Conservation (phyloP, 768 basidiomycete species). For the Lactifluus volemus region DNA sequence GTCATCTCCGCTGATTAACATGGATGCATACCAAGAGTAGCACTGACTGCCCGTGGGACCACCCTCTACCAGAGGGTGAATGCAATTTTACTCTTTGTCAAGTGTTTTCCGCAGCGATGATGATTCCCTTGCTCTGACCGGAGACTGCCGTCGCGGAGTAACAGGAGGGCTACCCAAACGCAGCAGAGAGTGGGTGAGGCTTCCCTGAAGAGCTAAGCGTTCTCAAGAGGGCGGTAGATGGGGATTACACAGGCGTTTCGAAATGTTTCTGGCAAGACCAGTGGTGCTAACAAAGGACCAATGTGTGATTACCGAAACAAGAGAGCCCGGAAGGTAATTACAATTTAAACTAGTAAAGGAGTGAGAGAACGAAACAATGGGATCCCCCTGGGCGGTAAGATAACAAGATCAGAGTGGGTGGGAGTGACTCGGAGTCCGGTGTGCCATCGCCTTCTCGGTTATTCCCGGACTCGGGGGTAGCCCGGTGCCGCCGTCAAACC, state of each 20-base stretch:
- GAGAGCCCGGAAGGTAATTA: not conserved
- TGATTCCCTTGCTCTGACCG: constrained; percentile 22
- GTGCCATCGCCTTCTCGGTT: not conserved
- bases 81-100: constrained; percentile 17
- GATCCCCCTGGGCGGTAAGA: not conserved
- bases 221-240: too few species aligned
- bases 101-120: constrained; percentile 34
- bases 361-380: not conserved
- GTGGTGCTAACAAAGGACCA: too few species aligned
- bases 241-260: too few species aligned
- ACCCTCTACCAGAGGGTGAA: not conserved
- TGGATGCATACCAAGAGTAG: constrained; percentile 37
- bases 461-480: not conserved
- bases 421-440: not conserved
- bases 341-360: not conserved
- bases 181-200: too few species aligned
- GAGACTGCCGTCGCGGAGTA: too few species aligned
- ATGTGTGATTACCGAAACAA: not conserved
- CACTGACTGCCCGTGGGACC: not conserved
- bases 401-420: not conserved
- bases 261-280: too few species aligned
- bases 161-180: too few species aligned
- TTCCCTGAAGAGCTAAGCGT: too few species aligned
- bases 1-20: constrained; percentile 33
- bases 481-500: not conserved